Base-by-base conservation (phyloP, 2,329 filamentous ascomycete species). In the Xylariaceae sp. region DNA sequence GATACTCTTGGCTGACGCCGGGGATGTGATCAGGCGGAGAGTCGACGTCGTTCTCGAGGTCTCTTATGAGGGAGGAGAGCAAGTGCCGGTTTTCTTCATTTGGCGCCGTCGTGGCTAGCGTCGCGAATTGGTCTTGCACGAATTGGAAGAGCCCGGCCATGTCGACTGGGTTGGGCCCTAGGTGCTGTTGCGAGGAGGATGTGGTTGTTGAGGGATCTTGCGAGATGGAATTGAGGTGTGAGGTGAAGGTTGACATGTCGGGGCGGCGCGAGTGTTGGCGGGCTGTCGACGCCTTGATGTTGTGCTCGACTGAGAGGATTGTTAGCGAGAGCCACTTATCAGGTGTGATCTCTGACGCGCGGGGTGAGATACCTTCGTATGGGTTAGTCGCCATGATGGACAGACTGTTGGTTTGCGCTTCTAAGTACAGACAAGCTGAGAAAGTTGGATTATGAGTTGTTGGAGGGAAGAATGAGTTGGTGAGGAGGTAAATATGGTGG, bases 171-270 rank as follows among this genome's bases (percentile, higher is more conserved):
- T 77, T 83, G 33, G 81, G 74, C n/a, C 72, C 75, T 5, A 77
- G 74, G 64, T 77, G 77, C 11, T 74, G 72, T 78, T 79, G 68
- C 29, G 63, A 59, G 11, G 48, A 23, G 11, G 63, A n/a, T n/a
- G n/a, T 61, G 40, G 61, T 49, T 39, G 59, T 47, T 40, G 64
- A 62, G 25, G 53, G 14, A 50, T 63, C 58, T n/a, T 59, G 56
- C 52, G 68, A 64, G 59, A 83, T 68, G 51, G 75, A 73, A 62
- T 75, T 67, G 49, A 82, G 75, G 60, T 79, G 75, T 44, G 76
- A 73, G 56, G 68, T 75, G 68, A 83, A 84, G 50, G 75, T 77
- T 42, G 79, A 74, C 81, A 85, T 85, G 67, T 83, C 79, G 50
- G 77, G 76, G 33, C 81, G 79, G 8, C 71, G 70, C 39, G 67